Conservation (phyloP, 768 basidiomycete genomes). For the Daedaleopsis sinensis region DNA sequence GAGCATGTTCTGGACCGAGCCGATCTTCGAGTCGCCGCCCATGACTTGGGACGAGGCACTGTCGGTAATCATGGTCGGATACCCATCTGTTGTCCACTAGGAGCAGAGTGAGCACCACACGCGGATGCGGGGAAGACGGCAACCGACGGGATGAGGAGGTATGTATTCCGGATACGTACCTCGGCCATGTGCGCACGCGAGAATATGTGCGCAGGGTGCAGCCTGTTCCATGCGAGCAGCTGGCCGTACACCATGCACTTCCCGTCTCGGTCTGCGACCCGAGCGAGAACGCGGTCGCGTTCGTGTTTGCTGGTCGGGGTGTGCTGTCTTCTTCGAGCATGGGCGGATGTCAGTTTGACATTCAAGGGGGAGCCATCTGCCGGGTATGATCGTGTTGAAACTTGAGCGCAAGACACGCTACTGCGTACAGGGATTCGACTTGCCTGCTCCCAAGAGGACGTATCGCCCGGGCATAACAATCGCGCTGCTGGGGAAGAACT, state of each 20-base stretch:
- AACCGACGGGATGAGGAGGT: no score
- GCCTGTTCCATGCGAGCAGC: neutral
- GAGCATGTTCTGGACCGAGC: constrained; percentile 33
- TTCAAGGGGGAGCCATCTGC: constrained; percentile 8
- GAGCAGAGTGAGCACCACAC: neutral
- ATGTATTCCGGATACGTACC: neutral
- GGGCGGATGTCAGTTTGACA: constrained; percentile 4
- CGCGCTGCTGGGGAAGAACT: constrained; percentile 5
- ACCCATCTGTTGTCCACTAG: neutral
- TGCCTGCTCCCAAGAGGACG: constrained; percentile 10
- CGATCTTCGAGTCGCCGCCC: constrained; percentile 18
- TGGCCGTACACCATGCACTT: neutral
- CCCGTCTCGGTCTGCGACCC: constrained; percentile 1
- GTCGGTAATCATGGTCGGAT: neutral
- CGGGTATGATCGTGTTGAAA: neutral
- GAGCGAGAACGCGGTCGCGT: neutral
- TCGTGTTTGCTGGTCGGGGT: neutral
- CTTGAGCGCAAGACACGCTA: neutral
- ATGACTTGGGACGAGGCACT: neutral
- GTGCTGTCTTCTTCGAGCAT: constrained; percentile 5
- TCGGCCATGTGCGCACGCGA: neutral
- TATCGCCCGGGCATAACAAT: constrained; percentile 14
- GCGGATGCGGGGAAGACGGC: no score
- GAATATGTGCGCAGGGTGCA: neutral
- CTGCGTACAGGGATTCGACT: neutral